These are phyloP conservation scores for Trypanosoma cruzi DNA, from an alignment of 208 protist species.

Conservation along the genomic window DNA sequence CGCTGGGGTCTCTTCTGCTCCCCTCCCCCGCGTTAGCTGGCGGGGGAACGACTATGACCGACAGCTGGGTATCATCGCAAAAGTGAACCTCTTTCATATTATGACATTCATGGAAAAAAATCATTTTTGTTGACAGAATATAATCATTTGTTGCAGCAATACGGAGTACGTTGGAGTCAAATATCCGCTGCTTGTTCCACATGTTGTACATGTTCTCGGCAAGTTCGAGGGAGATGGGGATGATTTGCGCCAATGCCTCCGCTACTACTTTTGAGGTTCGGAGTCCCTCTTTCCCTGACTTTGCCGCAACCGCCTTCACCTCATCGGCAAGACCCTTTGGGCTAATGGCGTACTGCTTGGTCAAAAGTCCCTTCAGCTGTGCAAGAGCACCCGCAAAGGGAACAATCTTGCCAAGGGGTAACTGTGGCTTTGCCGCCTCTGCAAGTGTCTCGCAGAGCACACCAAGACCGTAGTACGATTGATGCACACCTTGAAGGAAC, in stretches of 20 bases:
- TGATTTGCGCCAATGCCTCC: constrained; percentile 21
- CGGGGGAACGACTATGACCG: background rate
- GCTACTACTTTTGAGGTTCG: constrained; percentile 16
- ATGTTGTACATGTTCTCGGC: constrained; percentile 61
- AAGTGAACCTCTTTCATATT: constrained; percentile 29
- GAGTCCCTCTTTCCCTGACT: background rate
- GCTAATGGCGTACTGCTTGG: constrained; percentile 21
- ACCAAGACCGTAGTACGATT: constrained; percentile 68
- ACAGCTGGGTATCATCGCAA: constrained; percentile 10
- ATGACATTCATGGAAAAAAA: constrained; percentile 49
- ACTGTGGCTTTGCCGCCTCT: constrained; percentile 19
- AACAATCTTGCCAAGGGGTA: constrained; percentile 7
- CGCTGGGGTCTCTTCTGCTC: background rate
- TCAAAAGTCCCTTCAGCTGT: constrained; percentile 32
- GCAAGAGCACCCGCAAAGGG: constrained; percentile 4
- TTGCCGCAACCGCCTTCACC: background rate
- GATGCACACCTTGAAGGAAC: constrained; percentile 62
- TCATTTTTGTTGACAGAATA: constrained; percentile 56
- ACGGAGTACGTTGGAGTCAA: constrained; percentile 56
- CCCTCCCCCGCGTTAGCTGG: background rate
- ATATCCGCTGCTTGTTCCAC: constrained; percentile 59
- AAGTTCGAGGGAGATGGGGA: constrained; percentile 62
- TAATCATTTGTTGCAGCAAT: constrained; percentile 65
- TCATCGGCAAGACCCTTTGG: background rate
- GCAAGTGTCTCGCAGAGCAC: constrained; percentile 40